Base-by-base conservation (phyloP, 768 basidiomycete genomes). In the Thelephora aurantiotincta region DNA sequence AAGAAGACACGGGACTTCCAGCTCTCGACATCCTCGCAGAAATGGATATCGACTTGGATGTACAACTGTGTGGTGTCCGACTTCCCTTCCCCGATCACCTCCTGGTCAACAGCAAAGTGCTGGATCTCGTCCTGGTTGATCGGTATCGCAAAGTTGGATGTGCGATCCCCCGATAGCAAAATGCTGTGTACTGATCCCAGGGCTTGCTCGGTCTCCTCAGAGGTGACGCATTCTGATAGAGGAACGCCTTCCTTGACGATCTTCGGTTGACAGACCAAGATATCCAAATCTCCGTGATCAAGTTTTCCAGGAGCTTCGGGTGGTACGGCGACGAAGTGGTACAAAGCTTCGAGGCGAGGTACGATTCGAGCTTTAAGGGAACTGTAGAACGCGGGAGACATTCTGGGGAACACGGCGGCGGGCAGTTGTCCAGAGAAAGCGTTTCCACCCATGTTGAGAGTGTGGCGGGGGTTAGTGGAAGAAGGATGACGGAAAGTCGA, bases 281-380 rank as follows among this genome's bases (percentile, higher is more conserved):
- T 73, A 57, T 86, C 84, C 19, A 87, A 55, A 55, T 87, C 84
- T 1, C 83, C 83, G 51, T 81, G 66, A 57, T 78, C 75, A 0
- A 46, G 38, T 58, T 86, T 86, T 52, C 71, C 76, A 12, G 82
- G 83, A 7, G 73, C 77, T 60, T 84, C 82, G 6, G 56, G 57
- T 1, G 83, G 80, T 2, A 78, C 68, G 11, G 65, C 66, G 18
- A 80, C 80, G 46, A 67, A 54, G 1, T 58, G 48, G 55, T 77
- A 86, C 16, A 79, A 61, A 6, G 63, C 54, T 35, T 62, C 54
- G 26, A 87, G 58, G 5, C 59, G 65, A 1, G 68, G 55, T 1
- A 60, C 51, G 3, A 78, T 56, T 16, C 65, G 68, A 1, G 63
- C 55, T 60, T 80, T 83, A 35, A 82, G 58, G 0, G 63, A 55